These are phyloP conservation scores for Phoma sp. DNA, from an alignment of 2,329 filamentous ascomycete genomes.

Conservation along the genomic window DNA sequence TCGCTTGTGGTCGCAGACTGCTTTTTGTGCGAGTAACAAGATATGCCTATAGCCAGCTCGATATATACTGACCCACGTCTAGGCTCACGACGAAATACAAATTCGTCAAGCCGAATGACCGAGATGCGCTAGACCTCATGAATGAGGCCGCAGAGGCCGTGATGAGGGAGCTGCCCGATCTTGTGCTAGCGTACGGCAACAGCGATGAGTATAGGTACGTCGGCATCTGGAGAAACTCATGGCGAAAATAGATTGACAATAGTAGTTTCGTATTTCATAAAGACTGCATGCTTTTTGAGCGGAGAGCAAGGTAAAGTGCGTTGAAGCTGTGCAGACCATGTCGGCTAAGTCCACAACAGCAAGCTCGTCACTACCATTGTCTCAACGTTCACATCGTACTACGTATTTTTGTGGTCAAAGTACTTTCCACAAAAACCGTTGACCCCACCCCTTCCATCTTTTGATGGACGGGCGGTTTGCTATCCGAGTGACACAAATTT, in stretches of 20 bases:
- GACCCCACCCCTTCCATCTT: conserved; percentile 78
- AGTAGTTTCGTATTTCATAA: conserved; percentile 90
- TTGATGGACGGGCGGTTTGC: conserved; percentile 88
- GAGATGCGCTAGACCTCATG: conserved; percentile 87
- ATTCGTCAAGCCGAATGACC: conserved; percentile 93
- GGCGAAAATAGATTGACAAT: not conserved
- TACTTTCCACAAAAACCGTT: conserved; percentile 77
- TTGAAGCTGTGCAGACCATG: not conserved
- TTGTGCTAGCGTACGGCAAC: conserved; percentile 87
- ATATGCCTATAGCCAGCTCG: not conserved
- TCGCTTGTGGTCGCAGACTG: too few species aligned
- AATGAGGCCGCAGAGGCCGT: conserved; percentile 88
- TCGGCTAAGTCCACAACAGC: conserved; percentile 53
- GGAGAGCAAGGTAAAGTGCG: conserved; percentile 70
- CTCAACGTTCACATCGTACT: conserved; percentile 92
- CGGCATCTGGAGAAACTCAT: not conserved
- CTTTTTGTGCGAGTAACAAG: too few species aligned
- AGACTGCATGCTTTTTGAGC: conserved; percentile 80
- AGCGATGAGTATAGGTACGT: conserved; percentile 87
- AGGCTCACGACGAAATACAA: conserved; percentile 82
- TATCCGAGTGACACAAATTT: conserved; percentile 85
- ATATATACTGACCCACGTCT: conserved; percentile 2
- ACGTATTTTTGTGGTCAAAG: conserved; percentile 78
- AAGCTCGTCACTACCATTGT: conserved; percentile 92
- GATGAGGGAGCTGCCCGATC: conserved; percentile 81